These are phyloP conservation scores for Eucalyptus polybractea DNA, from an alignment of 345 rosid genomes.

Conservation along the genomic window DNA sequence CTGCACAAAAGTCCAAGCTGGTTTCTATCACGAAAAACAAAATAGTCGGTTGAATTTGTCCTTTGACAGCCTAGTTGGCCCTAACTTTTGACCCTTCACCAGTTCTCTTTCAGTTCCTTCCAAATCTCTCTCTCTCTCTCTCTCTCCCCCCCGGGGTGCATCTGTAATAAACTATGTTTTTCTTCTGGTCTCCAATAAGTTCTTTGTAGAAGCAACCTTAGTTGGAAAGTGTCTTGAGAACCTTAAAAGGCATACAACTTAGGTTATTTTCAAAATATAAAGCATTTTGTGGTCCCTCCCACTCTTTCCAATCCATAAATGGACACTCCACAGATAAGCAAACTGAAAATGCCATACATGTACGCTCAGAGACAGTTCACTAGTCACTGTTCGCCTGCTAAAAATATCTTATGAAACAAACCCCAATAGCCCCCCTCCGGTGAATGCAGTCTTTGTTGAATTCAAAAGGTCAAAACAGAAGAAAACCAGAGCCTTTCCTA, in stretches of 20 bases:
- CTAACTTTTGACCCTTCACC: not conserved
- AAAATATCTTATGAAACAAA: not conserved
- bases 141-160: too few relatives aligned
- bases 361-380: not conserved
- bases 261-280: not conserved
- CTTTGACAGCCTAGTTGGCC: not conserved
- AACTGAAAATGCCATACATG: not conserved
- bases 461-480: not conserved
- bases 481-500: not conserved
- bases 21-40: slow-evolving; percentile 2
- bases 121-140: not conserved
- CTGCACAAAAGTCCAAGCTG: slow-evolving; percentile 15
- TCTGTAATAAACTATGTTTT: not conserved
- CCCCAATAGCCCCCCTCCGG: not conserved
- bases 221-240: not conserved
- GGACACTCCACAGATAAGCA: not conserved
- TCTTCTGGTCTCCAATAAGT: not conserved
- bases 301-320: too few relatives aligned
- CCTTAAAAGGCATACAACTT: not conserved
- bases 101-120: not conserved
- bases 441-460: not conserved
- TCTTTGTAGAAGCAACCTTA: not conserved
- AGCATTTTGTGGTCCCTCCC: not conserved
- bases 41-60: not conserved
- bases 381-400: not conserved